Conservation (phyloP, 1,139 yeast genomes). For the Candida tunisiensis region DNA sequence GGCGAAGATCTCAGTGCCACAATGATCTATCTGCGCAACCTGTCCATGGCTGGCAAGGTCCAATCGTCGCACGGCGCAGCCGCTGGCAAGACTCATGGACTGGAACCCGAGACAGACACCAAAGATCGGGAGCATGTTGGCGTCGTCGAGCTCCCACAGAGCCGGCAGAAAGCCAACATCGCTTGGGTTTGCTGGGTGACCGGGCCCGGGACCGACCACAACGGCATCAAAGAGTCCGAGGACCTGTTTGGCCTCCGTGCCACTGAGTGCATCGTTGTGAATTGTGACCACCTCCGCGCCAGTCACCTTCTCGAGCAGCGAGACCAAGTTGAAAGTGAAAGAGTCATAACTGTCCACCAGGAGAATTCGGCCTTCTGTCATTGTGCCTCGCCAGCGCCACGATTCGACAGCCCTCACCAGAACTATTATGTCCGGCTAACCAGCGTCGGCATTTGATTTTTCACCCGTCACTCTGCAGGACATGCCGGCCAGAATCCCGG, state of each 20-base stretch:
- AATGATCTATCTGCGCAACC: slow-evolving; percentile 34
- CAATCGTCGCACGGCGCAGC: slow-evolving; percentile 37
- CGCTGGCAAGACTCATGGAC: slow-evolving; percentile 52
- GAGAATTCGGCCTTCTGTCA: no score
- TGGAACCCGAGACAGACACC: slow-evolving; percentile 96
- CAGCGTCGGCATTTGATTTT: no score
- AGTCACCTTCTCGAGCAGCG: slow-evolving; percentile 40
- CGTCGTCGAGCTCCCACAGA: slow-evolving; percentile 20
- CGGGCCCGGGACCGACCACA: slow-evolving; percentile 96
- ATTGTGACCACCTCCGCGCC: slow-evolving; percentile 45
- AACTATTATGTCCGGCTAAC: no score
- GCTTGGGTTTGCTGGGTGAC: slow-evolving; percentile 45
- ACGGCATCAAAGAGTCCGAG: slow-evolving; percentile 49
- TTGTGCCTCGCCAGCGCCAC: no score
- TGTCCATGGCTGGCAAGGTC: slow-evolving; percentile 72
- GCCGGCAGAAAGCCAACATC: slow-evolving; percentile 70
- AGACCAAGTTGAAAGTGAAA: slow-evolving; percentile 67
- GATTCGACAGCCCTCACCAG: no score
- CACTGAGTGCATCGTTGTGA: slow-evolving; percentile 52
- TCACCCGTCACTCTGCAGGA: no score
- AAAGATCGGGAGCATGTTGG: slow-evolving; percentile 42
- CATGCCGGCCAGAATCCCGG: no score
- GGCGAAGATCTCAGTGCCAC: slow-evolving; percentile 18
- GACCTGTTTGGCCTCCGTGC: slow-evolving; percentile 22
- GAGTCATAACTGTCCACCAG: slow-evolving; percentile 91